Evolutionary conservation across 164 flowering plant genomes (phyloP).

Genomic region (Stephania yunnanensis): DNA sequence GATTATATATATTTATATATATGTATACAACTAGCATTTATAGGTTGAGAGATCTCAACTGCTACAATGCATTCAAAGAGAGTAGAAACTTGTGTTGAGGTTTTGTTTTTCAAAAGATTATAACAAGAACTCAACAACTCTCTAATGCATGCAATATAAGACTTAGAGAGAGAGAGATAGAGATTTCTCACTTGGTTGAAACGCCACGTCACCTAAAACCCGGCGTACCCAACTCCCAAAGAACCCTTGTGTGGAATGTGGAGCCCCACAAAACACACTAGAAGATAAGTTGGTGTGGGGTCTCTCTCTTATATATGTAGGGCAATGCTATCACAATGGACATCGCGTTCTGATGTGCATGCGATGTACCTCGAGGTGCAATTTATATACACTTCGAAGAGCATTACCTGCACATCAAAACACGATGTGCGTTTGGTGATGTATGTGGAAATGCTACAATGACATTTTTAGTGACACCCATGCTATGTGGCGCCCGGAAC

Average conservation of each 20-base stretch:
- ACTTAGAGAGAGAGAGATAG: background rate
- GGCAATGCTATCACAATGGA: no score
- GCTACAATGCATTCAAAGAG: constrained; percentile 14
- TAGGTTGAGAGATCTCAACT: constrained; percentile 11
- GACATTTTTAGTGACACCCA: no score
- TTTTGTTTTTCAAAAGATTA: constrained; percentile 11
- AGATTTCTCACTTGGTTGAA: constrained; percentile 9
- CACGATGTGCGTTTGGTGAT: no score
- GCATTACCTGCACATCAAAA: no score
- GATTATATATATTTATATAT: background rate
- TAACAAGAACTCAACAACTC: constrained; percentile 19
- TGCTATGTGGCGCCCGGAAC: no score
- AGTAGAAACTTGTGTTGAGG: background rate
- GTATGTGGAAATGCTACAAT: no score
- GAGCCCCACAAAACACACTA: constrained; percentile 5
- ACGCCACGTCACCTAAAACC: constrained; percentile 22
- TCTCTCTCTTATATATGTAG: background rate
- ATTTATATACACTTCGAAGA: no score
- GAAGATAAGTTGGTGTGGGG: constrained; percentile 18
- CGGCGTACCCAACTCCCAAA: constrained; percentile 10
- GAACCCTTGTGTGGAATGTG: background rate
- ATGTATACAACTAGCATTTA: no score
- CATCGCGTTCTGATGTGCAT: no score
- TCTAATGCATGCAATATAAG: constrained; percentile 11
- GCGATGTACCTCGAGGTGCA: no score